phyloP scores from a whole-genome alignment of 495 filamentous ascomycete species.

The Penicillium silybi region DNA sequence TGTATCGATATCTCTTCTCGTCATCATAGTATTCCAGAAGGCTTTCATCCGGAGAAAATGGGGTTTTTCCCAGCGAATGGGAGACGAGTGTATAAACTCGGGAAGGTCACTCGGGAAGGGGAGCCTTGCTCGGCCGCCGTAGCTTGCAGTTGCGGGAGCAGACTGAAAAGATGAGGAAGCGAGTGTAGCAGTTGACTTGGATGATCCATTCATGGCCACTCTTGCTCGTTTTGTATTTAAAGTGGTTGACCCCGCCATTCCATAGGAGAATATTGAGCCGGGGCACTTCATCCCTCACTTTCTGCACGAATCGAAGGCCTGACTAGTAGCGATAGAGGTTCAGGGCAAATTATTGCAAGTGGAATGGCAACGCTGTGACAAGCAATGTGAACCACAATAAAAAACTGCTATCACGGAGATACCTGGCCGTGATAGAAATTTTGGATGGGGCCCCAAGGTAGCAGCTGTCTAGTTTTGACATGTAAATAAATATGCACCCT shows the following conservation, averaged over 20 bases:
- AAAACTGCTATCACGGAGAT: no score
- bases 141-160: conserved; percentile 14
- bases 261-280: conserved; percentile 20
- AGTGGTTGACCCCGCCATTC: conserved; percentile 14
- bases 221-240: conserved; percentile 12
- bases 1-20: conserved; percentile 2
- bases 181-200: conserved; percentile 28
- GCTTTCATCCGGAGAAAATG: conserved; percentile 1
- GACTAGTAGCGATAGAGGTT: conserved; percentile 22
- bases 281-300: conserved; percentile 8
- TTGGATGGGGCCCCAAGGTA: no score
- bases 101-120: conserved; percentile 21
- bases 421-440: no score
- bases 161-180: conserved; percentile 26
- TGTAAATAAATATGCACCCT: no score
- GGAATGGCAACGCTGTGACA: no score
- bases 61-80: conserved; percentile 10
- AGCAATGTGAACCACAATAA: no score
- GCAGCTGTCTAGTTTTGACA: no score
- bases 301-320: conserved; percentile 1
- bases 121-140: conserved; percentile 11
- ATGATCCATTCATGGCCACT: conserved; percentile 23
- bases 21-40: conserved; percentile 18
- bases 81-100: conserved; percentile 20
- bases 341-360: conserved; percentile 16